phyloP scores from a whole-genome alignment of 2,329 filamentous ascomycete genomes.

The Exophiala viscosa region DNA sequence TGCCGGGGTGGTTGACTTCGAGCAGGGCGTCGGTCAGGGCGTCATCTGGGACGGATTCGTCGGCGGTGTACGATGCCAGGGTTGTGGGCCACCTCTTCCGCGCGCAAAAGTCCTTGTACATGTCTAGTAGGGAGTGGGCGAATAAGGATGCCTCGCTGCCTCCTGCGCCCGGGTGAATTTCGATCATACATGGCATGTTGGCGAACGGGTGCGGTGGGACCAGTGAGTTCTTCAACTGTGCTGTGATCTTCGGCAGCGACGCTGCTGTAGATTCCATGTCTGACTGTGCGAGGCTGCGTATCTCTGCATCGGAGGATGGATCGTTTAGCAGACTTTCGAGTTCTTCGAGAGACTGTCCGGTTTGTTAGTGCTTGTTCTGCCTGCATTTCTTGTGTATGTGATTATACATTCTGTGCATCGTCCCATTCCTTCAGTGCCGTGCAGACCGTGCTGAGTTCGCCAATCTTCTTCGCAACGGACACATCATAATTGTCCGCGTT shows the following conservation, averaged over 20 bases:
- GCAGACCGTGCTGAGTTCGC: conserved; percentile 51
- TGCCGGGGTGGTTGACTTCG: conserved; percentile 70
- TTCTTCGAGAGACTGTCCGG: conserved; percentile 56
- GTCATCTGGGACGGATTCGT: conserved; percentile 57
- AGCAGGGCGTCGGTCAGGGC: conserved; percentile 79
- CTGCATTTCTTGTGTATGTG: neutral
- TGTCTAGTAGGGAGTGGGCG: conserved; percentile 77
- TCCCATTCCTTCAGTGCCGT: conserved; percentile 56
- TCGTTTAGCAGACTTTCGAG: conserved; percentile 74
- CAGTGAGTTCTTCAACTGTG: conserved; percentile 68
- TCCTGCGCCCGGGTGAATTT: conserved; percentile 87
- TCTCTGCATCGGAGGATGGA: conserved; percentile 55
- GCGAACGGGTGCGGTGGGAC: conserved; percentile 89
- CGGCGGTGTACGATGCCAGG: conserved; percentile 76
- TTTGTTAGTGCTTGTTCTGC: conserved; percentile 8
- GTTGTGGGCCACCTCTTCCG: conserved; percentile 63
- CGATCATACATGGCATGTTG: conserved; percentile 81
- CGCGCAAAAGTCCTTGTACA: conserved; percentile 80
- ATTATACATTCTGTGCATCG: conserved; percentile 51
- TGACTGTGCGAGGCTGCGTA: conserved; percentile 57
- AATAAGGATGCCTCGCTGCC: conserved; percentile 90
- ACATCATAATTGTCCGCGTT: conserved; percentile 55
- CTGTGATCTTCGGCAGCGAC: conserved; percentile 60
- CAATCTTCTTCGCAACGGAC: conserved; percentile 54
- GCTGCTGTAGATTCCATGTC: conserved; percentile 67